Evolutionary conservation across 768 basidiomycete species (phyloP), one percentile per base, ranked within the genome.

Genomic region (Lentinus brumalis): DNA sequence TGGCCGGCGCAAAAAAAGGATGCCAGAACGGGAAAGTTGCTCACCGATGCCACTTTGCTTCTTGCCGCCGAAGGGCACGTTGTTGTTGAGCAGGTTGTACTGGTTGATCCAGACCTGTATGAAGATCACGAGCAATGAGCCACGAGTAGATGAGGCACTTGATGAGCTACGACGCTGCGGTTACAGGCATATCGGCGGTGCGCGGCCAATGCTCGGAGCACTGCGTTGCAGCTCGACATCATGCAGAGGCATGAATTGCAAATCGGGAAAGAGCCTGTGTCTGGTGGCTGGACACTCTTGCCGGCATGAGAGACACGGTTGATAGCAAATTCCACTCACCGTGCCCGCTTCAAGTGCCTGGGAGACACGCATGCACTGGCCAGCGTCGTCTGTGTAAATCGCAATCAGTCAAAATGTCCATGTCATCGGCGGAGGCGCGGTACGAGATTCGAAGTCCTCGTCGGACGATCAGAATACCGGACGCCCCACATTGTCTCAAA

Each of bases 21-120:
- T 16, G 16, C n/a, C 21, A 38, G 46, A 40, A 39, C 16, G 41
- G 21, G 35, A 18, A 51, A 45, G 32, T 18, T 31, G 75, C 82
- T 59, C 66, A 90, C 91, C 89, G 69, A 92, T 87, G 54, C 94
- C 94, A 45, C 90, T 92, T 72, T 92, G 89, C 76, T 96, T 96
- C 79, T 91, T 96, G 26, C 96, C 96, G 40, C 96, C 96, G 69
- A 98, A 98, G 1, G 96, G 96, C 47, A 94, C 88, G 60, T 96
- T 93, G 73, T 92, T 92, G 75, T 85, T 83, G 57, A 96, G 73
- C 12, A 90, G 44, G 69, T 89, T 91, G 76, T 94, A 96, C 69
- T 93, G 88, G 74, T 98, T 98, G 61, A 95, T 83, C 94, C 95
- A 97, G 44, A 94, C 89, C 88, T 91, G 58, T 51, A 51, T 16